Percentiles rank a stretch among this genome's conserved stretches.
Conservation (phyloP, 306 rosid genomes). For the Quercus cerris region DNA sequence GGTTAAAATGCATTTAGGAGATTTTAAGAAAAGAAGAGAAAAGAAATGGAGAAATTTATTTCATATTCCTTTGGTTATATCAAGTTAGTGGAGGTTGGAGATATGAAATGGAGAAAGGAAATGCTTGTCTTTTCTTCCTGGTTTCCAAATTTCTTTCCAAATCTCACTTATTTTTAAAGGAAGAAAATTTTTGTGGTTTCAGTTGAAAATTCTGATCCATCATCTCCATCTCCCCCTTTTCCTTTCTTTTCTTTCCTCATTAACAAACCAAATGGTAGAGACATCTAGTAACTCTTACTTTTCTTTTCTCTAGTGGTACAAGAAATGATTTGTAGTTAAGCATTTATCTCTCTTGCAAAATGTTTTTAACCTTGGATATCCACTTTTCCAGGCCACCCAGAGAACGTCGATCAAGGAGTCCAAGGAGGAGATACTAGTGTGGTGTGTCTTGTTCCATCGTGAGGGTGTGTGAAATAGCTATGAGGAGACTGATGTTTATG, state of each 20-base stretch:
- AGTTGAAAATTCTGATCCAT: background rate
- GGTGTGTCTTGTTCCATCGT: background rate
- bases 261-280: background rate
- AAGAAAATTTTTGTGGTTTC: background rate
- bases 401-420: conserved; percentile 96
- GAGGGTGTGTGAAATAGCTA: conserved; percentile 23
- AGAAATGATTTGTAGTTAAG: background rate
- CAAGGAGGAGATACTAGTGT: conserved; percentile 75
- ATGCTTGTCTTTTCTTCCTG: background rate
- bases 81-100: background rate
- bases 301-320: background rate
- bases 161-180: background rate
- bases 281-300: background rate
- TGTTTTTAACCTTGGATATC: conserved; percentile 15
- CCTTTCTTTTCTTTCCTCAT: background rate
- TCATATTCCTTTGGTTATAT: background rate
- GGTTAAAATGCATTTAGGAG: background rate
- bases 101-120: background rate
- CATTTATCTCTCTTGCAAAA: background rate
- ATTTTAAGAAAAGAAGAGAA: background rate
- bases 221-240: background rate
- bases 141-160: background rate
- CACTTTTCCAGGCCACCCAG: conserved; percentile 59
- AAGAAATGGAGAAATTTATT: background rate
- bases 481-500: conserved; percentile 11